Evolutionary conservation across 2,329 filamentous ascomycete species (phyloP), one percentile per base, ranked within the genome.

Genomic region (Aureobasidium sp.): DNA sequence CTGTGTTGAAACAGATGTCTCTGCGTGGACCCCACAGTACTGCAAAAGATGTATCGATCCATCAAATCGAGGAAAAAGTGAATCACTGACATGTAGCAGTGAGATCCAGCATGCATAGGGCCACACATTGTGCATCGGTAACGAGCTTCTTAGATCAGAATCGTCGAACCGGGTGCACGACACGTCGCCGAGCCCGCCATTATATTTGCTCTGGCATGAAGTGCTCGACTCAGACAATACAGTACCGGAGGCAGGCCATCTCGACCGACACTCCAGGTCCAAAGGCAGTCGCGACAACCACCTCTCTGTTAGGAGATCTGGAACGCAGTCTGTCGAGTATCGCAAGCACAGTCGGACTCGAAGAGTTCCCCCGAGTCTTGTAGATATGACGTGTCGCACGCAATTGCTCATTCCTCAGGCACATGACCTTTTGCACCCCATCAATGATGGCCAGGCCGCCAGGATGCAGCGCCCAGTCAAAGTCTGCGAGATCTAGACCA

Each of bases 381-480:
- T 90, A 90, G 20, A 84, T 83, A 64, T 87, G 83, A 69, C 87
- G 87, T 63, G 84, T 87, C n/a, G 86, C 86, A 52, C 85, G 79
- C 76, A 89, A 84, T 66, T 88, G 86, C 67, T 87, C 82, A 0
- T 84, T 74, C 0, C 78, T 78, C 51, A 89, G 80, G 6, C 74
- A 71, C 77, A 90, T 78, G 1, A 76, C 78, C 45, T 76, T 76
- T 70, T 88, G 83, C 0, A 87, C 84, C 0, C 85, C 85, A 0
- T 84, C 79, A 2, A 90, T 75, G 45, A 90, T 87, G 0, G 85
- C 84, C 0, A 84, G 79, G 20, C 87, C 87, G 5, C 87, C 87
- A 0, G 87, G 87, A 67, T 90, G 87, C 70, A 90, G 81, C 0
- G 86, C 87, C 87, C 87, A 90, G 75, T 90, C 87, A 66, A 88